Conservation (phyloP, 1,284 basidiomycete genomes). For the Cryptococcus amylolentus region DNA sequence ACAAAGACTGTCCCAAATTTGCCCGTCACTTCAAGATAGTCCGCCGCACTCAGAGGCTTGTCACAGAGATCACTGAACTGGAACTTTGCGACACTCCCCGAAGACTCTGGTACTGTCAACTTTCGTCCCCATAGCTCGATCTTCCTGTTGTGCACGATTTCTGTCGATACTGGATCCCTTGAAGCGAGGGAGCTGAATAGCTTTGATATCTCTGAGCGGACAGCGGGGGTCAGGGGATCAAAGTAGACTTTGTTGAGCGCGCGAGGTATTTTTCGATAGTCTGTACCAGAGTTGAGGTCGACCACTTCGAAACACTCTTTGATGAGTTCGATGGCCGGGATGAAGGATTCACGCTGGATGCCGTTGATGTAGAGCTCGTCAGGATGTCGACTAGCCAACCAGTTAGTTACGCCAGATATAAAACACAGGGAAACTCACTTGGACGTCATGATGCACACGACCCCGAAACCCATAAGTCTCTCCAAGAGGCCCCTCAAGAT, state of each 20-base stretch:
- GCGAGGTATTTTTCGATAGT: constrained; percentile 86
- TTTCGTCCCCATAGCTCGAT: constrained; percentile 86
- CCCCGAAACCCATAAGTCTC: constrained; percentile 76
- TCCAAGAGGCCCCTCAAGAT: constrained; percentile 87
- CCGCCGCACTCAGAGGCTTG: constrained; percentile 83
- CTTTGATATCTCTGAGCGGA: constrained; percentile 63
- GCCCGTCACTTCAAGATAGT: constrained; percentile 91
- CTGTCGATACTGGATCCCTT: constrained; percentile 53
- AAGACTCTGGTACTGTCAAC: constrained; percentile 74
- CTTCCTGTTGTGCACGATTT: constrained; percentile 62
- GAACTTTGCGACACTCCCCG: constrained; percentile 77
- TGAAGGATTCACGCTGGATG: constrained; percentile 92
- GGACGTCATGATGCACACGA: constrained; percentile 92
- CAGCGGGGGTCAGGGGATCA: constrained; percentile 67
- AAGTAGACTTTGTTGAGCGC: constrained; percentile 91
- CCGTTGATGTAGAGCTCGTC: constrained; percentile 98
- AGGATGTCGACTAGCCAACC: constrained; percentile 76
- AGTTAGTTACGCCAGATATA: not conserved
- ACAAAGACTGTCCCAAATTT: constrained; percentile 86
- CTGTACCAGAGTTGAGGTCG: constrained; percentile 94
- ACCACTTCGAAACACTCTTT: constrained; percentile 81
- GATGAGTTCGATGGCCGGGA: constrained; percentile 91
- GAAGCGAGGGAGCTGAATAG: constrained; percentile 65
- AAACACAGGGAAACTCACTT: constrained; percentile 62
- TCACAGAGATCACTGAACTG: constrained; percentile 85